Percentiles rank a stretch among this genome's conserved stretches.
phyloP scores from a whole-genome alignment of 768 basidiomycete genomes.

The Basidioascus undulatus region DNA sequence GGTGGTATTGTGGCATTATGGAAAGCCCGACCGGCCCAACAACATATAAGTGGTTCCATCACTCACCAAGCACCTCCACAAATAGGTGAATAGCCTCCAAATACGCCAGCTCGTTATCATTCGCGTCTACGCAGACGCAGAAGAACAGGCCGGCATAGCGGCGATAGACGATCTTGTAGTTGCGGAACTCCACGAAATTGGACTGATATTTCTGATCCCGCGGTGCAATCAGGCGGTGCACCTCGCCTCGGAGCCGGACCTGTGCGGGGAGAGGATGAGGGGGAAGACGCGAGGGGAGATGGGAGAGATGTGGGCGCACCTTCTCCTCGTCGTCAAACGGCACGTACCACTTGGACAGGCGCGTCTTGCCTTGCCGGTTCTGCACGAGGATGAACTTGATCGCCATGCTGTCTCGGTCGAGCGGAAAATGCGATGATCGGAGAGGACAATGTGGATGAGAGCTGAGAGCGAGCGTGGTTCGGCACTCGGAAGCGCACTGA shows the following conservation, averaged over 20 bases:
- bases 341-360: conserved; percentile 94
- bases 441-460: too few relatives aligned
- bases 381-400: too few relatives aligned
- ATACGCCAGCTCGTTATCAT: conserved; percentile 94
- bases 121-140: conserved; percentile 88
- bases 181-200: conserved; percentile 97
- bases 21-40: background rate
- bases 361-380: conserved; percentile 96
- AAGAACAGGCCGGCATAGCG: conserved; percentile 96
- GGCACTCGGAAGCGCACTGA: too few relatives aligned
- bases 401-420: too few relatives aligned
- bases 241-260: conserved; percentile 86
- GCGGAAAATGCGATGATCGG: too few relatives aligned
- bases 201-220: conserved; percentile 97
- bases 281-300: background rate
- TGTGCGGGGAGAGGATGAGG: conserved; percentile 15
- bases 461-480: too few relatives aligned
- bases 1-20: background rate
- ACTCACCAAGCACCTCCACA: conserved; percentile 81
- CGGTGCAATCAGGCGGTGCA: conserved; percentile 84
- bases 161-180: conserved; percentile 91
- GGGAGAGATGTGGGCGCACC: conserved; percentile 22
- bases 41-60: too few relatives aligned
- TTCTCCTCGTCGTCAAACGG: conserved; percentile 99
- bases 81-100: conserved; percentile 95